Evolutionary conservation across 1,284 basidiomycete species (phyloP).

Genomic region (Naganishia cerealis): DNA sequence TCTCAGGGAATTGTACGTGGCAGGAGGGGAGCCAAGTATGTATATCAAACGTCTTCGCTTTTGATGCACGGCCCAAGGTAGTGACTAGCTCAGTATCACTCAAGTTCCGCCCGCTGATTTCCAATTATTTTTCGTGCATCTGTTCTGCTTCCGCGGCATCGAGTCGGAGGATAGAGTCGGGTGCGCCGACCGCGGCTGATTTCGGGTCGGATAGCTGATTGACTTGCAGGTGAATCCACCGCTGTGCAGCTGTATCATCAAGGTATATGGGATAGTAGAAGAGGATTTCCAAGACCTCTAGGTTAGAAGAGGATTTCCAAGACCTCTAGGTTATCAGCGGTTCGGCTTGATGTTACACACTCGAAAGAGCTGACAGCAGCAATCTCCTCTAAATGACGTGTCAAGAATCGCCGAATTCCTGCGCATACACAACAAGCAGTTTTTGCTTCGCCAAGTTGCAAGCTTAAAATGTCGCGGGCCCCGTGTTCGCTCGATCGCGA

Average conservation of each 20-base stretch:
- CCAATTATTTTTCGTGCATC: slow-evolving; percentile 10
- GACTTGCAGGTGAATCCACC: background rate
- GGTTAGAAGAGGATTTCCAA: background rate
- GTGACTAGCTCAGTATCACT: background rate
- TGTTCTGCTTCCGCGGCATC: slow-evolving; percentile 1
- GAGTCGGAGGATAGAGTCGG: background rate
- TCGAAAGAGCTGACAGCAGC: no score
- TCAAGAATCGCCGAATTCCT: no score
- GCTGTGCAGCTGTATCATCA: no score
- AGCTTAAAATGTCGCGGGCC: no score
- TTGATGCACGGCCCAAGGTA: background rate
- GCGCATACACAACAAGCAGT: background rate
- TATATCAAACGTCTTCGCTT: slow-evolving; percentile 1
- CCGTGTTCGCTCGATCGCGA: background rate
- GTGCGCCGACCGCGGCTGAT: background rate
- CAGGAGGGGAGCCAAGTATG: background rate
- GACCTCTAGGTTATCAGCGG: no score
- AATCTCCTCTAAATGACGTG: no score
- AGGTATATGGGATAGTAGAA: background rate
- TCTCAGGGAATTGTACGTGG: background rate
- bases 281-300: background rate
- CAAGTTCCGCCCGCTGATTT: slow-evolving; percentile 3
- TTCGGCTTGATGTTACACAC: no score
- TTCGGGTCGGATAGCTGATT: background rate
- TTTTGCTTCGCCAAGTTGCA: background rate